Conservation (phyloP, 2,329 filamentous ascomycete genomes). For the Venturia aucupariae region DNA sequence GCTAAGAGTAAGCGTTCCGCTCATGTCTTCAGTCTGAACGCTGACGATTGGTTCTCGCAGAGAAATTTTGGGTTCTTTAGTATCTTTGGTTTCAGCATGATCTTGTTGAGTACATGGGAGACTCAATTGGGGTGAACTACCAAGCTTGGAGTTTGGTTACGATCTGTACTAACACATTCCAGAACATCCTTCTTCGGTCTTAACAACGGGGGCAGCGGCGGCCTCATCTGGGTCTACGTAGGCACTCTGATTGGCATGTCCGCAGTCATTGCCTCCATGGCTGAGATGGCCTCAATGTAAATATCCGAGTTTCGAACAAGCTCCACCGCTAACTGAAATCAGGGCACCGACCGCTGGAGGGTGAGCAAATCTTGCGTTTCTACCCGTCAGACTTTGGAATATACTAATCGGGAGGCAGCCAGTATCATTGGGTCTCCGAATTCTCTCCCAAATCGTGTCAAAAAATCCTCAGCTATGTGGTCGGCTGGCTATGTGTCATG, state of each 20-base stretch:
- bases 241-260: slow-evolving; percentile 11
- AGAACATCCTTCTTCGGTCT: slow-evolving; percentile 14
- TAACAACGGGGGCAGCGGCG: slow-evolving; percentile 15
- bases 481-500: slow-evolving; percentile 17
- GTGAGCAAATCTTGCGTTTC: background rate
- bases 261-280: slow-evolving; percentile 15
- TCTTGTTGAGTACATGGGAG: slow-evolving; percentile 16
- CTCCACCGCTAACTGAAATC: background rate
- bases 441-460: slow-evolving; percentile 15
- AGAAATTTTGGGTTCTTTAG: slow-evolving; percentile 16
- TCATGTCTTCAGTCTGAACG: background rate
- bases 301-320: background rate
- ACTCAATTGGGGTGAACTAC: slow-evolving; percentile 12
- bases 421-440: slow-evolving; percentile 28
- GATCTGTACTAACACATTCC: background rate
- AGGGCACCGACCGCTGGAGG: slow-evolving; percentile 15
- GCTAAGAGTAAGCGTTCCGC: slow-evolving; percentile 12
- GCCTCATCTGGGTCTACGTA: slow-evolving; percentile 15
- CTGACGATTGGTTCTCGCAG: slow-evolving; percentile 4
- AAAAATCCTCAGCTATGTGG: slow-evolving; percentile 18
- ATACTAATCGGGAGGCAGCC: slow-evolving; percentile 19
- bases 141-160: background rate
- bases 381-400: background rate
- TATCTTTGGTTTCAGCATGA: slow-evolving; percentile 17
- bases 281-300: slow-evolving; percentile 18